phyloP scores from a whole-genome alignment of 805 yeast genomes.

The Debaryomyces prosopidis region DNA sequence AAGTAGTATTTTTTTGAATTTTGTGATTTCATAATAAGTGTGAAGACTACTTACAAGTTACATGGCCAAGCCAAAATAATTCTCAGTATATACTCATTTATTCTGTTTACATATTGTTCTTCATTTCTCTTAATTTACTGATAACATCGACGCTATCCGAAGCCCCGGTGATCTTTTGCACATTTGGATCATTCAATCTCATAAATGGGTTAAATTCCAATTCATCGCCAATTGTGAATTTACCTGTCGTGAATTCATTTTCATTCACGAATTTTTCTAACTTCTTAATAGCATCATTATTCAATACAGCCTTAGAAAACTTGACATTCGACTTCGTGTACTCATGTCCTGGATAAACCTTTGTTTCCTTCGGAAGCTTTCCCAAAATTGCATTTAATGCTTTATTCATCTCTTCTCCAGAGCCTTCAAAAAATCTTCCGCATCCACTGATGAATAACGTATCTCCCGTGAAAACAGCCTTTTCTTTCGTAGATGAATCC shows the following conservation, averaged over 20 bases:
- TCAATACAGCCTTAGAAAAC: conserved; percentile 69
- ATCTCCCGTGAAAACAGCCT: conserved; percentile 92
- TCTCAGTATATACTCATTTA: too few relatives aligned
- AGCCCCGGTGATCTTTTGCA: conserved; percentile 59
- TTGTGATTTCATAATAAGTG: too few relatives aligned
- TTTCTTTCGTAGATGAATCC: conserved; percentile 63
- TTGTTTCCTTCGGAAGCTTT: conserved; percentile 64
- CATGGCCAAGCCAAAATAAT: too few relatives aligned
- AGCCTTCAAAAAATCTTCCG: conserved; percentile 95
- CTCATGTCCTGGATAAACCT: conserved; percentile 93
- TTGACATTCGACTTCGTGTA: conserved; percentile 81
- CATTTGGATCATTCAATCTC: conserved; percentile 66
- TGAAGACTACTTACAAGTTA: too few relatives aligned
- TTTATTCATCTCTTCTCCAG: conserved; percentile 73
- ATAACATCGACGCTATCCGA: conserved; percentile 56
- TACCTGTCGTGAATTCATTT: conserved; percentile 81
- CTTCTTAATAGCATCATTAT: conserved; percentile 51
- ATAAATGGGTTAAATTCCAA: conserved; percentile 84
- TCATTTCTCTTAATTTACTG: conserved; percentile 72
- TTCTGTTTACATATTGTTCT: conserved; percentile 48
- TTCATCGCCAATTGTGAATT: conserved; percentile 83
- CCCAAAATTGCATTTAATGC: conserved; percentile 64
- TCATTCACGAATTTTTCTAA: conserved; percentile 51
- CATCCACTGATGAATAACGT: conserved; percentile 93
- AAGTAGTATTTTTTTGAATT: too few relatives aligned